phyloP scores from a whole-genome alignment of 1,284 basidiomycete genomes.

The Fomitopsis betulina region DNA sequence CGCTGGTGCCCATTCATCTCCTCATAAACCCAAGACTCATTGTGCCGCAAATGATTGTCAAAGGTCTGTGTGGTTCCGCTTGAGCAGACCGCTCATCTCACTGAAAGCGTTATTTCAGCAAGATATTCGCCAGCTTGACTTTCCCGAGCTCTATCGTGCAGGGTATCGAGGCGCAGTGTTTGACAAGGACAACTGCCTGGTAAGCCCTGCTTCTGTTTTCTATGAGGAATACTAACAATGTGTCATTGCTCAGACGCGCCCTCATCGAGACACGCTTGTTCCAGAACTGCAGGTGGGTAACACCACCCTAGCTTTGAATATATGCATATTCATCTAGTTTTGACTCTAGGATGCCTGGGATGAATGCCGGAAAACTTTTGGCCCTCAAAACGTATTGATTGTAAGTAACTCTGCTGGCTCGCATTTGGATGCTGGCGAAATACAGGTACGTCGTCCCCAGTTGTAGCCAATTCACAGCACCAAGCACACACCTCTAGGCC shows the following conservation, averaged over 20 bases:
- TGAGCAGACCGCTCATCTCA: neutral
- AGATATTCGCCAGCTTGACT: constrained; percentile 90
- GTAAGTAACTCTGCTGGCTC: constrained; percentile 95
- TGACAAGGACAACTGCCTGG: constrained; percentile 97
- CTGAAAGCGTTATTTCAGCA: constrained; percentile 30
- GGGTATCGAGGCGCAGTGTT: constrained; percentile 89
- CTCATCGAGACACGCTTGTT: constrained; percentile 67
- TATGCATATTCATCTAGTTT: too few species aligned
- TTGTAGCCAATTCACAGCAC: neutral
- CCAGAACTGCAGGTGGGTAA: constrained; percentile 62
- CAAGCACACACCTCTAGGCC: constrained; percentile 45
- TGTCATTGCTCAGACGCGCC: constrained; percentile 55
- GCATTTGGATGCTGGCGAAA: constrained; percentile 68
- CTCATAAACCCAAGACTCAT: constrained; percentile 70
- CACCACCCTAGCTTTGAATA: neutral
- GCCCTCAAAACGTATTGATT: constrained; percentile 76
- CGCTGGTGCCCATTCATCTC: constrained; percentile 72
- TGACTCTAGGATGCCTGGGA: constrained; percentile 68
- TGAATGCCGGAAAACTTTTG: constrained; percentile 71
- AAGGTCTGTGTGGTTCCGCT: constrained; percentile 48
- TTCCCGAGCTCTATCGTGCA: constrained; percentile 65
- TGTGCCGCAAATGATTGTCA: constrained; percentile 67
- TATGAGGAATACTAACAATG: neutral
- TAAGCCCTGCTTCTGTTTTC: constrained; percentile 31
- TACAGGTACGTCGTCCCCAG: constrained; percentile 54